phyloP scores from a whole-genome alignment of 306 rosid genomes.

The Delonix regia region DNA sequence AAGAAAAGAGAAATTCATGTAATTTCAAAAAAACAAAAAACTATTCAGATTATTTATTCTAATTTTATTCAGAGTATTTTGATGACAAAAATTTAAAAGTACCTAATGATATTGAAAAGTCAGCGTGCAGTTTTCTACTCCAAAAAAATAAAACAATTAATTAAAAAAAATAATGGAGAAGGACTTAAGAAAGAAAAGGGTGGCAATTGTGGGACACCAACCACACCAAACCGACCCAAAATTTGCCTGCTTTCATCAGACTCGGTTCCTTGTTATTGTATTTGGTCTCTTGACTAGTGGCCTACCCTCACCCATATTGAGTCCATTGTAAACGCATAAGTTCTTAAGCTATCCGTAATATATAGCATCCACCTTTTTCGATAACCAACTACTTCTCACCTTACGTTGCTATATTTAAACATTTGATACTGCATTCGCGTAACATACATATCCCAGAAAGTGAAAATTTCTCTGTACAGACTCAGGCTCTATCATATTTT shows the following conservation, averaged over 20 bases:
- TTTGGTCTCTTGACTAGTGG: conserved; percentile 23
- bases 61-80: no score
- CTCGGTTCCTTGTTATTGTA: neutral
- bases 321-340: neutral
- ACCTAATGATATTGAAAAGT: neutral
- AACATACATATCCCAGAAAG: conserved; percentile 7
- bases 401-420: neutral
- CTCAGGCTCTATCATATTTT: neutral
- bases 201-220: conserved; percentile 31
- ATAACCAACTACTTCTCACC: conserved; percentile 30
- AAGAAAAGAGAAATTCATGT: no score
- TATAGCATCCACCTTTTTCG: neutral
- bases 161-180: neutral
- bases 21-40: no score
- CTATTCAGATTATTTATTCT: no score
- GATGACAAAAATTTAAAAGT: no score
- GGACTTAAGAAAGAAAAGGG: neutral
- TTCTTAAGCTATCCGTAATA: neutral
- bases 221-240: conserved; percentile 31
- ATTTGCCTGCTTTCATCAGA: neutral
- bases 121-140: neutral
- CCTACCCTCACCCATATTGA: conserved; percentile 40
- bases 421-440: neutral
- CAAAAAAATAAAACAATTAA: neutral
- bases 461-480: neutral